These are phyloP conservation scores for Botryosphaeria agaves DNA, from an alignment of 2,329 filamentous ascomycete genomes.

Conservation along the genomic window DNA sequence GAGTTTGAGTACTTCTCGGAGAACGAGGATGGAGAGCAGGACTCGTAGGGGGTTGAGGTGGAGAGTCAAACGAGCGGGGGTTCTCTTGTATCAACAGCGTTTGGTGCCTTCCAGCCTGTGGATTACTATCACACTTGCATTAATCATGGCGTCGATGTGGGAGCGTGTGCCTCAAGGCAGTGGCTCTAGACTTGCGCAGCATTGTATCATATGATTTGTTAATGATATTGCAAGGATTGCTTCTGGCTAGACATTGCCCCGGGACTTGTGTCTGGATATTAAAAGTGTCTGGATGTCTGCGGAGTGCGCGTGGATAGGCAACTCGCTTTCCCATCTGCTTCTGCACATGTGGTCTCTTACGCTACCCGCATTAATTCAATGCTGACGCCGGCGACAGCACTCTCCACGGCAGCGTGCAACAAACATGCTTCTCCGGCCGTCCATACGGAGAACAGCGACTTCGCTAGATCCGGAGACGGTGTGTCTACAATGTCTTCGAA, in stretches of 20 bases:
- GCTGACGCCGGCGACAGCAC: too few relatives aligned
- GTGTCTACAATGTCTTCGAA: slow-evolving; percentile 17
- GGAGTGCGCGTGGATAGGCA: too few relatives aligned
- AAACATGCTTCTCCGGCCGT: slow-evolving; percentile 17
- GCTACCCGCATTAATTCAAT: too few relatives aligned
- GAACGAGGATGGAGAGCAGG: slow-evolving; percentile 26
- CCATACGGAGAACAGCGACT: slow-evolving; percentile 13
- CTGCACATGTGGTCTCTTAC: too few relatives aligned
- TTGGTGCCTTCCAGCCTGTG: background rate
- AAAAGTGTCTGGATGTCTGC: too few relatives aligned
- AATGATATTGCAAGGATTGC: too few relatives aligned
- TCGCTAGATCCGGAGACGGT: slow-evolving; percentile 13
- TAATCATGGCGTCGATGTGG: background rate
- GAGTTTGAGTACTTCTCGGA: slow-evolving; percentile 72
- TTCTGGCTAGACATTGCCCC: too few relatives aligned
- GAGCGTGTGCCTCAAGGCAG: background rate
- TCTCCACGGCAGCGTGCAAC: too few relatives aligned
- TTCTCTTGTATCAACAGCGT: background rate
- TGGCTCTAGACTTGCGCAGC: background rate
- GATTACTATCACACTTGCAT: background rate
- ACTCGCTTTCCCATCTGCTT: too few relatives aligned
- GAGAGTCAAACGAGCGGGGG: too few relatives aligned
- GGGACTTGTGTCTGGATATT: too few relatives aligned
- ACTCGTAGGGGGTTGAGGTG: too few relatives aligned
- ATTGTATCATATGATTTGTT: background rate